phyloP scores from a whole-genome alignment of 2,329 filamentous ascomycete genomes.

The Curvularia sp. region DNA sequence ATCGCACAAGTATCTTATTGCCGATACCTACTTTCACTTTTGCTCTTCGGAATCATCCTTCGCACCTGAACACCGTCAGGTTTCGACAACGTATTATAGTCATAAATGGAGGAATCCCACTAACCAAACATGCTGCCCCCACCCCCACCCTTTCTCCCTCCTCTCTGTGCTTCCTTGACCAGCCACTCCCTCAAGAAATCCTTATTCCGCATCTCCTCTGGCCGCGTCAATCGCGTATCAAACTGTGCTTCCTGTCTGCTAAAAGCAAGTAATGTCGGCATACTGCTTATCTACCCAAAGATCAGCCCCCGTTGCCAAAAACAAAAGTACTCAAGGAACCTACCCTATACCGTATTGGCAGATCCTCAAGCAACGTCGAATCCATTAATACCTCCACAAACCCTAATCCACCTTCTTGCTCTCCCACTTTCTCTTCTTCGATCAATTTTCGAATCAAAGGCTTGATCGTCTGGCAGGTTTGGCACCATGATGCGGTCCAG shows the following conservation, averaged over 20 bases:
- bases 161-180: conserved; percentile 55
- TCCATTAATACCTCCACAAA: conserved; percentile 60
- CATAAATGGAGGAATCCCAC: conserved; percentile 11
- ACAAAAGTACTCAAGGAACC: too few species aligned
- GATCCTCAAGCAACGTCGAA: conserved; percentile 52
- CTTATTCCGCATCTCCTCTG: conserved; percentile 56
- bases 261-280: conserved; percentile 60
- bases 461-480: conserved; percentile 53
- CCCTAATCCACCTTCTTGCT: conserved; percentile 54
- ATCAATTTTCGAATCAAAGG: conserved; percentile 54
- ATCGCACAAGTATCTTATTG: too few species aligned
- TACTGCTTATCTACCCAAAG: conserved; percentile 38
- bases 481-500: conserved; percentile 59
- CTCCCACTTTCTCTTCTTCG: conserved; percentile 54
- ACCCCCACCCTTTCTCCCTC: conserved; percentile 54
- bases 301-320: background rate
- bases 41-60: conserved; percentile 1
- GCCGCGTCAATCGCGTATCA: conserved; percentile 53
- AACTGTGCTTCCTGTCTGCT: conserved; percentile 58
- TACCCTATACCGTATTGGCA: conserved; percentile 50
- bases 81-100: background rate
- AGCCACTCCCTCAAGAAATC: conserved; percentile 57
- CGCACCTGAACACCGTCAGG: conserved; percentile 13
- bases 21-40: background rate
- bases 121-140: conserved; percentile 53